Evolutionary conservation across 2,329 filamentous ascomycete species (phyloP).

Genomic region (Xylariomycetidae sp.): DNA sequence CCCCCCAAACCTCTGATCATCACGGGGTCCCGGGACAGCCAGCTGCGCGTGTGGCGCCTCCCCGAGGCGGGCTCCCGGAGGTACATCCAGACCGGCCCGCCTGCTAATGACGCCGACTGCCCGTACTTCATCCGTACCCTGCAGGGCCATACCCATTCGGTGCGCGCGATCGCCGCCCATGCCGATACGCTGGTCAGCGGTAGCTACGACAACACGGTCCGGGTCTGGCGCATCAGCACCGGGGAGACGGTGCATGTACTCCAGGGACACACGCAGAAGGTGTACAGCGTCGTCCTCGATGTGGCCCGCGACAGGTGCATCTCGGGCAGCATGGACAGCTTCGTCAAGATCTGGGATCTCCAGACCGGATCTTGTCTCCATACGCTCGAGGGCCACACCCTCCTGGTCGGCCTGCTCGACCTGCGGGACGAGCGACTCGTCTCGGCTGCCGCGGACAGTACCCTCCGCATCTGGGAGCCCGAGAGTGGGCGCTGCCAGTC

Average conservation of each 20-base stretch:
- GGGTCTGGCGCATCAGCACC: conserved; percentile 96
- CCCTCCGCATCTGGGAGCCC: conserved; percentile 93
- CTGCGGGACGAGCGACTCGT: conserved; percentile 86
- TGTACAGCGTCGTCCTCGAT: conserved; percentile 95
- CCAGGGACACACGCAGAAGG: conserved; percentile 84
- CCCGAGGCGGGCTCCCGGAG: conserved; percentile 73
- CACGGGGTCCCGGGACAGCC: conserved; percentile 92
- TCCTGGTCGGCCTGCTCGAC: conserved; percentile 88
- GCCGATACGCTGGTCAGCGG: conserved; percentile 95
- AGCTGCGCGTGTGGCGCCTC: conserved; percentile 88
- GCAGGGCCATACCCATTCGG: conserved; percentile 84
- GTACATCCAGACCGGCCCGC: conserved; percentile 74
- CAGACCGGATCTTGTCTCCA: conserved; percentile 79
- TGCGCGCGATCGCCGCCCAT: conserved; percentile 91
- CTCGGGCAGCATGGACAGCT: conserved; percentile 96
- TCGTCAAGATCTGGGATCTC: conserved; percentile 96
- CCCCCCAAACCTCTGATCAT: conserved; percentile 95
- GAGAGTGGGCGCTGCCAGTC: conserved; percentile 87
- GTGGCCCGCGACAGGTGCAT: conserved; percentile 91
- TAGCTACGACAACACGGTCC: conserved; percentile 91
- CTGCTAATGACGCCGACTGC: conserved; percentile 72
- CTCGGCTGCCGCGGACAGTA: conserved; percentile 92
- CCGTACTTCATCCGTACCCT: conserved; percentile 91
- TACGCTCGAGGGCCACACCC: conserved; percentile 87
- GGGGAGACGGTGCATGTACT: conserved; percentile 82